Conservation (phyloP, 163 green algal genomes). For the Smithsoniella earleae region DNA sequence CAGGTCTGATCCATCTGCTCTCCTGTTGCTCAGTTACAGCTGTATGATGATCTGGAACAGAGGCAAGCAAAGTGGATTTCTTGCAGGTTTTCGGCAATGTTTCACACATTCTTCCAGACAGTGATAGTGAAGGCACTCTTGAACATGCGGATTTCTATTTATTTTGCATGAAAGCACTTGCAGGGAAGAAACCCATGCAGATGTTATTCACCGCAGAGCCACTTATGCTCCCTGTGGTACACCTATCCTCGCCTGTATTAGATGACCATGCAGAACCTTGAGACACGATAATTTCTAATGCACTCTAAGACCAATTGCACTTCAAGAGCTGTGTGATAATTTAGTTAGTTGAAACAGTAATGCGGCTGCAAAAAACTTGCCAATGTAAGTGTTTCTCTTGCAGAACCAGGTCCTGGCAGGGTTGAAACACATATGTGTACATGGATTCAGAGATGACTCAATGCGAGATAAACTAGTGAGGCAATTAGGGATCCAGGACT, state of each 20-base stretch:
- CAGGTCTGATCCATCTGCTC: too few species aligned
- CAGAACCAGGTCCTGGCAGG: background rate
- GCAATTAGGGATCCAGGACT: background rate
- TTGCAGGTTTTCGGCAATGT: background rate
- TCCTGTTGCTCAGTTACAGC: too few species aligned
- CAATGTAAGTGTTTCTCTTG: background rate
- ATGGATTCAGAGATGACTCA: background rate
- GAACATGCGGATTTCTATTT: background rate
- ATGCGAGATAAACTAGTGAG: background rate
- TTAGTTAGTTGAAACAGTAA: too few species aligned
- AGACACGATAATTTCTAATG: too few species aligned
- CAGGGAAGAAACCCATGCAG: background rate
- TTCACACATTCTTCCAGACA: background rate
- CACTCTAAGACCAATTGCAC: too few species aligned
- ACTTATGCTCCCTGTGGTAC: too few species aligned
- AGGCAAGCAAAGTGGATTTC: too few species aligned
- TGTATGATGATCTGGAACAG: too few species aligned
- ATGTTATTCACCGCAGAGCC: background rate
- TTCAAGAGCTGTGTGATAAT: too few species aligned
- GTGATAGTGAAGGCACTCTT: background rate
- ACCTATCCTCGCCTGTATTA: too few species aligned
- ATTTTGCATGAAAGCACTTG: background rate
- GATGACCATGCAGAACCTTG: too few species aligned
- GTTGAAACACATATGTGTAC: background rate
- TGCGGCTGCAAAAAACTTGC: too few species aligned